Conservation (phyloP, 441 rosid species). For the Adansonia gregorii region DNA sequence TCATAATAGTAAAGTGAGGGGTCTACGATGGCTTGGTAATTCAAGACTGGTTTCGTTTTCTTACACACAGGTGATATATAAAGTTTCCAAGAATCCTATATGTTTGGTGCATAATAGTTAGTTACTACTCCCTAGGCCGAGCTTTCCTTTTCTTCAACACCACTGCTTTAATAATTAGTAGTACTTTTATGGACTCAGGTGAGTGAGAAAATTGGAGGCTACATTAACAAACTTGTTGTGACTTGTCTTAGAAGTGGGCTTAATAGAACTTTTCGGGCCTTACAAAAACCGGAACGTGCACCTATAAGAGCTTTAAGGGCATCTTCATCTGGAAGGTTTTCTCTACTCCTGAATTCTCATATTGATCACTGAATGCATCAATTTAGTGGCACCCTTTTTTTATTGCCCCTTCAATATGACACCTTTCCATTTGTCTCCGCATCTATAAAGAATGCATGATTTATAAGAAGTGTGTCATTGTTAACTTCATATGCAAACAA, state of each 20-base stretch:
- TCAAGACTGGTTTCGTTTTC: constrained; percentile 97
- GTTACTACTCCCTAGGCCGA: background rate
- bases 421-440: background rate
- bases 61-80: constrained; percentile 67
- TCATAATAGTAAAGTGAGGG: constrained; percentile 79
- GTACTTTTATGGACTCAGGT: constrained; percentile 55
- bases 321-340: constrained; percentile 96
- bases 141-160: constrained; percentile 19
- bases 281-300: constrained; percentile 97
- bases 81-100: background rate
- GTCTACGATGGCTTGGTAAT: constrained; percentile 98
- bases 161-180: constrained; percentile 20
- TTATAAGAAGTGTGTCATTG: background rate
- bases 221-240: constrained; percentile 81
- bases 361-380: background rate
- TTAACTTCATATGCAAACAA: background rate
- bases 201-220: constrained; percentile 92
- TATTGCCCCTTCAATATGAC: background rate
- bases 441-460: background rate
- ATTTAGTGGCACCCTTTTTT: background rate
- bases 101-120: background rate
- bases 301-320: constrained; percentile 92
- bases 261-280: constrained; percentile 80
- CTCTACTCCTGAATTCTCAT: constrained; percentile 27
- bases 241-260: constrained; percentile 97